A percentile compares a stretch with the other conserved stretches of the same genome.
These are phyloP conservation scores for Kandelia obovata DNA, from an alignment of 345 rosid species.

Conservation along the genomic window DNA sequence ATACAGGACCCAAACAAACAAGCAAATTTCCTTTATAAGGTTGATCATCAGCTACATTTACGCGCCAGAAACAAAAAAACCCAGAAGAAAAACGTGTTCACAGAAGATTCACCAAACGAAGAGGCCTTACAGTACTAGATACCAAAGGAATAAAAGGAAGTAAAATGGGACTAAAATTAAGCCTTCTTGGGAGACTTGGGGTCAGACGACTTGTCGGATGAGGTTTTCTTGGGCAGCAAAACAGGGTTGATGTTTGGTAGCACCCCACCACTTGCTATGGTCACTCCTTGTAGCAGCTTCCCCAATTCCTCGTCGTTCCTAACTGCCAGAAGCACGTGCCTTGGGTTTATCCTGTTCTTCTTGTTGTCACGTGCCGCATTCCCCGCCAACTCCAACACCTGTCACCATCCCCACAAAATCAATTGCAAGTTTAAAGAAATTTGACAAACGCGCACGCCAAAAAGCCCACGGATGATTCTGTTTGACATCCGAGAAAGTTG, in stretches of 20 bases:
- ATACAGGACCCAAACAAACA: too few species aligned
- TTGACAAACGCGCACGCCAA: too few species aligned
- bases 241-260: conserved; percentile 23
- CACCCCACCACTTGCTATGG: conserved; percentile 22
- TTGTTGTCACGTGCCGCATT: conserved; percentile 30
- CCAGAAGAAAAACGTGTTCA: neutral
- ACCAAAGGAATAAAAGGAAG: neutral
- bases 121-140: neutral
- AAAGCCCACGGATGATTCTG: too few species aligned
- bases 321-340: conserved; percentile 20
- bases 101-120: too few species aligned
- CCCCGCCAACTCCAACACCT: conserved; percentile 29
- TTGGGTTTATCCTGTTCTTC: conserved; percentile 28
- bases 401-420: too few species aligned
- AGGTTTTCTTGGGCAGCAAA: conserved; percentile 21
- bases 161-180: neutral
- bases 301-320: conserved; percentile 31
- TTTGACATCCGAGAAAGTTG: neutral
- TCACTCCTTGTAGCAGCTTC: conserved; percentile 23
- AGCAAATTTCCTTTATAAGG: neutral
- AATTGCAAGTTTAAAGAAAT: too few species aligned
- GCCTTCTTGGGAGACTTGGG: conserved; percentile 14
- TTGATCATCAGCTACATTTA: neutral
- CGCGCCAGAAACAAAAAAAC: neutral
- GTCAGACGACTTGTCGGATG: conserved; percentile 12